Base-by-base conservation (phyloP, 306 rosid species). In the Rosa chinensis region DNA sequence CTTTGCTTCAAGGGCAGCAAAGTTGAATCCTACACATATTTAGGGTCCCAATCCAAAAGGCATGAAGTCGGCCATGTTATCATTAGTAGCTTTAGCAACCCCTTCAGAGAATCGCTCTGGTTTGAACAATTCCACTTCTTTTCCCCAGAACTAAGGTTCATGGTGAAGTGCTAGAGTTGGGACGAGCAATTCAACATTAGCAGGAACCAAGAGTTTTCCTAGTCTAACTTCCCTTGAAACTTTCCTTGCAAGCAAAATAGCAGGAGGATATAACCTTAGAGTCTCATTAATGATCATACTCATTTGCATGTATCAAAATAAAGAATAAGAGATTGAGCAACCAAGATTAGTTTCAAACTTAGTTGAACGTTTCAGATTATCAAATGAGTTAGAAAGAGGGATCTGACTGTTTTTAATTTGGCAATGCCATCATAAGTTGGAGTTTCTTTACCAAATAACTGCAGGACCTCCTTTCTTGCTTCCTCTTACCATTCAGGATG, bases 91-190 rank as follows among this genome's bases (percentile, higher is more conserved):
- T 48, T 75, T 69, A 63, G 68, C 40, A 56, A 76, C 53, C 40
- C 84, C 80, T 28, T 76, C 77, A 4, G 73, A 76, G 50, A 81
- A 76, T 32, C 84, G 45, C 70, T 75, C 64, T 18, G 79, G 83
- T 40, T 67, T 80, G 47, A 80, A 80, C 6, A 23, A 10, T 74
- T 39, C 23, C 23, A 53, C 79, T 67, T 81, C 84, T 58, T 68
- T 71, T 56, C 84, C 84, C 84, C 84, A 81, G 25, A 81, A 39
- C 10, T 67, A 16, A 55, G 80, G 71, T 25, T 81, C 84, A 56
- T 66, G 80, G 10, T 81, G 79, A 42, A 66, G 39, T 47, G 52
- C 52, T 47, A 47, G 52, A 10, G 52, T 47, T 11, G 52, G 16
- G 52, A 47, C 16, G 14, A 1, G 0, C 25, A 81, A 6, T 20